These are phyloP conservation scores for Pleurotus ostreatus DNA, from an alignment of 768 basidiomycete species.

Conservation along the genomic window DNA sequence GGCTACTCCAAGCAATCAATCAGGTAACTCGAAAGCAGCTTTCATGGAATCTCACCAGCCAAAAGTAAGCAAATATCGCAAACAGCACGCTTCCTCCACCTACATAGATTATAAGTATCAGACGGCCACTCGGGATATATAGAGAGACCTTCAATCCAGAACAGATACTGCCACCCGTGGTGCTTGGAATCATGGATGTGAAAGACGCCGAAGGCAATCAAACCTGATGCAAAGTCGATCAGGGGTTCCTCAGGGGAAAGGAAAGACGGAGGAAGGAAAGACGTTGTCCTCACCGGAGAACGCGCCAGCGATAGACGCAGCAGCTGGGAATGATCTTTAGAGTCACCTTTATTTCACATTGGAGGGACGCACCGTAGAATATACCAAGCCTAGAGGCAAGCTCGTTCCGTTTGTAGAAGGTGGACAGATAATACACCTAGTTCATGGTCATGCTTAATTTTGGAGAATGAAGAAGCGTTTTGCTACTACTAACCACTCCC, in stretches of 20 bases:
- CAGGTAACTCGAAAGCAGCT: neutral
- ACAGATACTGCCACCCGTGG: slow-evolving; percentile 48
- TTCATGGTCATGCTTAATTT: neutral
- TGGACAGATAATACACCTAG: slow-evolving; percentile 46
- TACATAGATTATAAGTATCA: slow-evolving; percentile 11
- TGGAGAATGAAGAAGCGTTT: neutral
- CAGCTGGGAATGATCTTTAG: slow-evolving; percentile 20
- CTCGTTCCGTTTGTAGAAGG: slow-evolving; percentile 48
- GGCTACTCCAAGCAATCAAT: slow-evolving; percentile 16
- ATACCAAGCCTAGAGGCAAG: slow-evolving; percentile 46
- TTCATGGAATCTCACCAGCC: slow-evolving; percentile 22
- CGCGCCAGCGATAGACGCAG: slow-evolving; percentile 42
- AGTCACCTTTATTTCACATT: too few species aligned
- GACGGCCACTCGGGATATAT: neutral
- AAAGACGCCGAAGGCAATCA: slow-evolving; percentile 51
- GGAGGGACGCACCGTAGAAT: slow-evolving; percentile 36
- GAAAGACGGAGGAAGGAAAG: neutral
- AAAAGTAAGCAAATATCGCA: slow-evolving; percentile 41
- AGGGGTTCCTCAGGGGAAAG: too few species aligned
- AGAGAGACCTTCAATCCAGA: slow-evolving; percentile 45
- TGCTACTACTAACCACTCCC: slow-evolving; percentile 28
- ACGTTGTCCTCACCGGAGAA: slow-evolving; percentile 31
- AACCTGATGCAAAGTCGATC: slow-evolving; percentile 20
- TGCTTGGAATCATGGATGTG: slow-evolving; percentile 37
- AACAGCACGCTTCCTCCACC: slow-evolving; percentile 38